These are phyloP conservation scores for Hypomyces rosellus DNA, from an alignment of 2,329 filamentous ascomycete species.

Conservation along the genomic window DNA sequence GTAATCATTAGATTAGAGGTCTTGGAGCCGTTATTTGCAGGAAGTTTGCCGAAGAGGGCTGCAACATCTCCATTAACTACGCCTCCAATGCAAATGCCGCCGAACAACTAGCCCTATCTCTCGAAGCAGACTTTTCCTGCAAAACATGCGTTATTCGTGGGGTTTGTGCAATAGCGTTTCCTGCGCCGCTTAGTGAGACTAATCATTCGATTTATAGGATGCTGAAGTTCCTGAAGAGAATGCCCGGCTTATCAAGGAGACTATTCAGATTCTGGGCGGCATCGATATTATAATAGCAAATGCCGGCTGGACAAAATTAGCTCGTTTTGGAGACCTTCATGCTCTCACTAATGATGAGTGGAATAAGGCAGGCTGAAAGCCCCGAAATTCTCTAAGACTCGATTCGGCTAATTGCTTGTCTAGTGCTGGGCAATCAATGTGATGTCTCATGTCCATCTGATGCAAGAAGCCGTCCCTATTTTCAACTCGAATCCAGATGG, in stretches of 20 bases:
- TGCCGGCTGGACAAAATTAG: conserved; percentile 8
- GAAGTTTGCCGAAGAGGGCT: conserved; percentile 6
- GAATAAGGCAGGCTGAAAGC: conserved; percentile 3
- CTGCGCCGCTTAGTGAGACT: neutral
- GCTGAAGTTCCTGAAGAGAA: conserved; percentile 6
- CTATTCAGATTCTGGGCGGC: conserved; percentile 2
- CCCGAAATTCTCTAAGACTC: neutral
- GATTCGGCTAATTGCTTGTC: neutral
- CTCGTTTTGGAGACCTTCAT: conserved; percentile 1
- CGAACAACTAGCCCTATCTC: neutral
- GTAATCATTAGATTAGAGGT: neutral
- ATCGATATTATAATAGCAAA: conserved; percentile 6
- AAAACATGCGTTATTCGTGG: conserved; percentile 2
- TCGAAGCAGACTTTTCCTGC: neutral
- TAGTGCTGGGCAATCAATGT: conserved; percentile 9
- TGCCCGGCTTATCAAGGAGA: conserved; percentile 5
- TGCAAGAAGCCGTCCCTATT: conserved; percentile 7
- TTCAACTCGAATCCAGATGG: conserved; percentile 8
- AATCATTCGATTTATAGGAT: neutral
- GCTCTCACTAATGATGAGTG: conserved; percentile 5
- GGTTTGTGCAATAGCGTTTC: neutral
- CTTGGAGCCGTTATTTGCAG: conserved; percentile 6
- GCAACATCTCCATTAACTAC: conserved; percentile 7
- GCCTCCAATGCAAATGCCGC: conserved; percentile 2
- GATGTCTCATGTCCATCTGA: conserved; percentile 6